Evolutionary conservation across 1,284 basidiomycete genomes (phyloP).

Genomic region (Gomphus bonarii): DNA sequence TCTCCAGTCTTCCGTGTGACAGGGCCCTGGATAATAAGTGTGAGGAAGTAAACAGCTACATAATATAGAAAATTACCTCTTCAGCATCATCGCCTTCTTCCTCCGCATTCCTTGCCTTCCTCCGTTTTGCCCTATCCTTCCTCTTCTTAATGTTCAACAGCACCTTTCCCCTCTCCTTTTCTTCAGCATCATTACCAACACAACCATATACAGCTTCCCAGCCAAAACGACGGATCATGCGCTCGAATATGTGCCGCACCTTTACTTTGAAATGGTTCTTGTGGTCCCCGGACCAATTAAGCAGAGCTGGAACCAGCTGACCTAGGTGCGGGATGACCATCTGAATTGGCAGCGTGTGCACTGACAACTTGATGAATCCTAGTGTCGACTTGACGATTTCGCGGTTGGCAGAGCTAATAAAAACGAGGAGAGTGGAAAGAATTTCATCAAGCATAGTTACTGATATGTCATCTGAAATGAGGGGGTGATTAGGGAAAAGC

Average conservation of each 20-base stretch:
- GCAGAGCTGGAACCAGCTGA: slow-evolving; percentile 74
- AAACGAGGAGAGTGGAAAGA: slow-evolving; percentile 80
- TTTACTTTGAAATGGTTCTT: slow-evolving; percentile 99
- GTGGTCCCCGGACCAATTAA: slow-evolving; percentile 93
- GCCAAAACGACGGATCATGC: slow-evolving; percentile 86
- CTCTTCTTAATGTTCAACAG: slow-evolving; percentile 86
- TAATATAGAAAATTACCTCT: slow-evolving; percentile 21
- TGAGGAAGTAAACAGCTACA: slow-evolving; percentile 4
- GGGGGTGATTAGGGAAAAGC: background rate
- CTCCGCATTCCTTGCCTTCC: slow-evolving; percentile 48
- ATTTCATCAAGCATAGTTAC: slow-evolving; percentile 78
- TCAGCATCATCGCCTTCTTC: slow-evolving; percentile 44
- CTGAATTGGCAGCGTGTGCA: slow-evolving; percentile 71
- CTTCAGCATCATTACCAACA: slow-evolving; percentile 47
- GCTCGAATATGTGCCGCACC: slow-evolving; percentile 94
- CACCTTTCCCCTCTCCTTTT: slow-evolving; percentile 61
- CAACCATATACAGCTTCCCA: slow-evolving; percentile 75
- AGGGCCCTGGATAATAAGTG: background rate
- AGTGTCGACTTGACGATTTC: slow-evolving; percentile 97
- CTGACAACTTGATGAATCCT: slow-evolving; percentile 90
- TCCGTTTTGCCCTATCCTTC: slow-evolving; percentile 83
- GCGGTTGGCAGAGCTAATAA: slow-evolving; percentile 87
- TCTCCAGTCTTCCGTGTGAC: slow-evolving; percentile 49
- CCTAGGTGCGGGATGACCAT: slow-evolving; percentile 70
- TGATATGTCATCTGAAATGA: slow-evolving; percentile 54